Evolutionary conservation across 2,329 filamentous ascomycete genomes (phyloP).

Genomic region (Aspergillus phoenicis): DNA sequence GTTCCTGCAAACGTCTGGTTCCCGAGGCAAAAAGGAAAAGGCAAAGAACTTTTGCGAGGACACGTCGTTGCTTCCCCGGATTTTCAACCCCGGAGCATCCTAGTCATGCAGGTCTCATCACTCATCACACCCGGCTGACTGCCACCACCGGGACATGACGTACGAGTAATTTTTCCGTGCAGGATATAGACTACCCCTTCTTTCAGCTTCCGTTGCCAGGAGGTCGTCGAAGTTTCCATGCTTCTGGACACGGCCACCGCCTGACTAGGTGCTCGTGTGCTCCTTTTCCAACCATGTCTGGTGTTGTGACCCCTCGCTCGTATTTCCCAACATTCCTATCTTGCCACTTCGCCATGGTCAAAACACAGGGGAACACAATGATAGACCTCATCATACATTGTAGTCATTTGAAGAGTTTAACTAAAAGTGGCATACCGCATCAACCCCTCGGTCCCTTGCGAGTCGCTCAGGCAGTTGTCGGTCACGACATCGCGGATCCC

Average conservation of each 20-base stretch:
- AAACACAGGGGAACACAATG: not conserved
- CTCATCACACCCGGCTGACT: not conserved
- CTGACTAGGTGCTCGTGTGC: not conserved
- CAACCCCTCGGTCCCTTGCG: no score
- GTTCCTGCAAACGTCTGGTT: not conserved
- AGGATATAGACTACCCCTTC: not conserved
- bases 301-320: not conserved
- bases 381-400: not conserved
- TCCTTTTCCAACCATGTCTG: not conserved
- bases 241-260: not conserved
- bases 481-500: no score
- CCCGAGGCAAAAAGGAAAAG: not conserved
- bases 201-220: not conserved
- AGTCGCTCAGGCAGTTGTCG: no score
- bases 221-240: not conserved
- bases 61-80: conserved; percentile 17
- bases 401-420: not conserved
- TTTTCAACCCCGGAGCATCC: conserved; percentile 15
- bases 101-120: conserved; percentile 11
- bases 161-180: not conserved
- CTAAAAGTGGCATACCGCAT: no score
- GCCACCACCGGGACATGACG: not conserved
- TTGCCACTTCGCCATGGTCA: not conserved
- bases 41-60: not conserved
- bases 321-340: not conserved